Percentiles rank a stretch among this genome's conserved stretches.
Evolutionary conservation across 2,329 filamentous ascomycete genomes (phyloP).

Genomic region (Ceratocystis alfenasii): DNA sequence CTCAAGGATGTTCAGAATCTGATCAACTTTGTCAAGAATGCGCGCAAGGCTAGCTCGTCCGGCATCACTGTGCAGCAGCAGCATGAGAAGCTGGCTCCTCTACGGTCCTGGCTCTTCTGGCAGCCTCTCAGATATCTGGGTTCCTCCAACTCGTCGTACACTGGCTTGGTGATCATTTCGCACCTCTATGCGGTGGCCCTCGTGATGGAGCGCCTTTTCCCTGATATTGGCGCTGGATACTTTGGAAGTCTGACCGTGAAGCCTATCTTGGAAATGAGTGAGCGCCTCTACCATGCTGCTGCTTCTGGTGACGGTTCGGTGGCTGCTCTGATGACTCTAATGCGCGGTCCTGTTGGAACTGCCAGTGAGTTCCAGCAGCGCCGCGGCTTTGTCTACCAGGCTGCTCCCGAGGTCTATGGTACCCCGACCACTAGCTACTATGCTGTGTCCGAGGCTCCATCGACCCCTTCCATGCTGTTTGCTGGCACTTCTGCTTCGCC

Average conservation of each 20-base stretch:
- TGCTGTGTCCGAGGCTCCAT: constrained; percentile 14
- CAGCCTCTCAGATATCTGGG: constrained; percentile 76
- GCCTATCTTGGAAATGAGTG: constrained; percentile 77
- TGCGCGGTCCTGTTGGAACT: constrained; percentile 16
- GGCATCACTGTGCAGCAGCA: constrained; percentile 54
- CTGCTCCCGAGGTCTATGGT: constrained; percentile 14
- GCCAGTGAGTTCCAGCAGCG: constrained; percentile 18
- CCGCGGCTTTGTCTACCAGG: constrained; percentile 13
- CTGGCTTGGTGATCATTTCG: constrained; percentile 69
- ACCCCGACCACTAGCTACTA: constrained; percentile 18
- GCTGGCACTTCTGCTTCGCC: constrained; percentile 9
- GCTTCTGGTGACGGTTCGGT: background rate
- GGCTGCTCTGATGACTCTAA: constrained; percentile 2
- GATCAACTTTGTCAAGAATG: constrained; percentile 58
- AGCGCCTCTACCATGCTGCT: constrained; percentile 46
- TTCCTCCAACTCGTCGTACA: constrained; percentile 61
- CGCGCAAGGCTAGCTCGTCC: constrained; percentile 54
- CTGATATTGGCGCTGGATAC: constrained; percentile 80
- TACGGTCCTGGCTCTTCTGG: constrained; percentile 93
- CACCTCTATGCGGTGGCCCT: constrained; percentile 86
- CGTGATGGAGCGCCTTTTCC: constrained; percentile 80
- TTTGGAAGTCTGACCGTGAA: constrained; percentile 67
- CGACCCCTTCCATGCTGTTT: constrained; percentile 15
- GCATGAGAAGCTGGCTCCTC: constrained; percentile 76
- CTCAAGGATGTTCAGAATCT: constrained; percentile 56